phyloP scores from a whole-genome alignment of 768 basidiomycete genomes.

The Boletellus emodensis region DNA sequence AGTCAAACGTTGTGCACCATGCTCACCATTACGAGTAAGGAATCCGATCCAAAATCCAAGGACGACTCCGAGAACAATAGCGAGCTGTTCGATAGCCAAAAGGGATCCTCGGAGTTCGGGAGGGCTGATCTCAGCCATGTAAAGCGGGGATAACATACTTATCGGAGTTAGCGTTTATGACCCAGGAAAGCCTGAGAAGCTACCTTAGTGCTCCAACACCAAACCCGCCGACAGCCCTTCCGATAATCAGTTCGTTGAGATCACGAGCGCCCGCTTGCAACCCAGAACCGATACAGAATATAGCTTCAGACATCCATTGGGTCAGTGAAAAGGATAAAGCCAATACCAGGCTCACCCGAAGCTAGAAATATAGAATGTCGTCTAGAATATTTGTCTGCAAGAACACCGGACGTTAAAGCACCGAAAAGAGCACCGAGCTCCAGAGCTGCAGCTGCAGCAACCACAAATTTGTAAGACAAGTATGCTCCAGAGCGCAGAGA shows the following conservation, averaged over 20 bases:
- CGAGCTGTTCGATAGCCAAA: constrained; percentile 74
- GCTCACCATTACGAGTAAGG: constrained; percentile 58
- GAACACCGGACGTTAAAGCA: constrained; percentile 59
- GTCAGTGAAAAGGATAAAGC: background rate
- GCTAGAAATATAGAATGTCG: constrained; percentile 63
- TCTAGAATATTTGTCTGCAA: constrained; percentile 66
- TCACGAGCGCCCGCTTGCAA: constrained; percentile 62
- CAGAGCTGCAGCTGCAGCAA: constrained; percentile 59
- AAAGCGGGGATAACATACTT: constrained; percentile 77
- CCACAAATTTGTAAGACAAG: background rate
- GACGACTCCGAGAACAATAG: constrained; percentile 79
- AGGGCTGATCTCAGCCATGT: constrained; percentile 82
- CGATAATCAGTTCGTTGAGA: constrained; percentile 56
- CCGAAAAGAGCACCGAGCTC: constrained; percentile 81
- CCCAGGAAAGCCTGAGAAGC: constrained; percentile 9
- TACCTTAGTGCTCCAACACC: constrained; percentile 78
- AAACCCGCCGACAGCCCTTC: constrained; percentile 72
- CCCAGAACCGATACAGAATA: constrained; percentile 70
- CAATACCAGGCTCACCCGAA: constrained; percentile 45
- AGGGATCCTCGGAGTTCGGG: constrained; percentile 78
- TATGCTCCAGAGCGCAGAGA: background rate
- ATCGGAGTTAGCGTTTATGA: constrained; percentile 1
- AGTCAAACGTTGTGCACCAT: background rate
- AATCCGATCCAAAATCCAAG: constrained; percentile 84
- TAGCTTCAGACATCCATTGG: constrained; percentile 35